Percentiles rank a stretch among this genome's conserved stretches.
Evolutionary conservation across 805 yeast species (phyloP).

Genomic region (Yarrowia sp.): DNA sequence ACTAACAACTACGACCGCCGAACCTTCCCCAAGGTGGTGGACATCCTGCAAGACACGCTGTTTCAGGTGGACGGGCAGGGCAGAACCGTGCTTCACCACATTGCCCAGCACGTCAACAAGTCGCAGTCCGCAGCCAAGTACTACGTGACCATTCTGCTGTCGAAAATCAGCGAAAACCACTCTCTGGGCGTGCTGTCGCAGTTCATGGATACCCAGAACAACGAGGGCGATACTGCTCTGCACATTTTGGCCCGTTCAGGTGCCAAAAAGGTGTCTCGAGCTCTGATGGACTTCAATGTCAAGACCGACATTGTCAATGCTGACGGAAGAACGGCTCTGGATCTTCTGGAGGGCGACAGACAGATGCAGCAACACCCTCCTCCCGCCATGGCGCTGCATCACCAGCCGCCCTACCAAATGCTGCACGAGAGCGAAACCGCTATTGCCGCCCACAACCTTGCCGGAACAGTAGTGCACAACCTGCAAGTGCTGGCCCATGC

Average conservation of each 20-base stretch:
- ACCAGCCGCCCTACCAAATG: conserved; percentile 16
- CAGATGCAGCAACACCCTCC: conserved; percentile 26
- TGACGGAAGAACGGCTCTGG: conserved; percentile 42
- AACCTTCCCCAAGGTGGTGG: conserved; percentile 74
- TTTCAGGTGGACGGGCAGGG: conserved; percentile 68
- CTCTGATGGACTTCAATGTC: conserved; percentile 50
- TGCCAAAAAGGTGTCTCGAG: conserved; percentile 45
- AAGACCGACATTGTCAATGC: conserved; percentile 44
- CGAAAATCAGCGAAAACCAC: conserved; percentile 64
- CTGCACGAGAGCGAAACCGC: conserved; percentile 19
- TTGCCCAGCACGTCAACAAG: conserved; percentile 64
- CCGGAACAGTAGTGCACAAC: conserved; percentile 37
- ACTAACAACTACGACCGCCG: conserved; percentile 82
- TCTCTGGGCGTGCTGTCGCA: conserved; percentile 51
- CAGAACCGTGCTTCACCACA: conserved; percentile 82
- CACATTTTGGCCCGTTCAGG: conserved; percentile 67
- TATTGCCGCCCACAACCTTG: conserved; percentile 46
- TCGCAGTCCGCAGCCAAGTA: conserved; percentile 77
- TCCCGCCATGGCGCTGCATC: background rate
- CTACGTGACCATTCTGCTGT: conserved; percentile 71
- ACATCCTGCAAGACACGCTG: conserved; percentile 70
- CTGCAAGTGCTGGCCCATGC: conserved; percentile 43
- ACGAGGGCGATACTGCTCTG: conserved; percentile 78
- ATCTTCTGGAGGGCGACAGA: conserved; percentile 37
- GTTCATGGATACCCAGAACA: conserved; percentile 68